phyloP scores from a whole-genome alignment of 75 land plant genomes.

The Adiantum capillusveneris region DNA sequence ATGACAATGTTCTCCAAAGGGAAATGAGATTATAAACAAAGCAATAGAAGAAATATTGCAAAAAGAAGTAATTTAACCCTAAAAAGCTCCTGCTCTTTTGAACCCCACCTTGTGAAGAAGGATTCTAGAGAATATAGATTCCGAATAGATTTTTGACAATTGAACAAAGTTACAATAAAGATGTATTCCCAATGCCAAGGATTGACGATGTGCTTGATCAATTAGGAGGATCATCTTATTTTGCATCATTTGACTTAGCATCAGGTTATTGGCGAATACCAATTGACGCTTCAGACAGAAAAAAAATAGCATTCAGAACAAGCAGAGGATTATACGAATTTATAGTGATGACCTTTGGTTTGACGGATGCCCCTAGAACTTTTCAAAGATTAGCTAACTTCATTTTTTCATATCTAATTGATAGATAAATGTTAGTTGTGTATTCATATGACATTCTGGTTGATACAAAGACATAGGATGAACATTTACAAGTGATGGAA shows the following conservation, averaged over 20 bases:
- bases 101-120: not conserved
- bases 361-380: not conserved
- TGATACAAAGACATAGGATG: not conserved
- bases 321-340: not conserved
- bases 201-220: no score
- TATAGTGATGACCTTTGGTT: not conserved
- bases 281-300: not conserved
- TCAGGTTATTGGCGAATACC: no score
- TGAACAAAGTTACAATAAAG: not conserved
- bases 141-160: not conserved
- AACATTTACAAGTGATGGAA: not conserved
- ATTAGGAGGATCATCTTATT: no score
- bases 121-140: not conserved
- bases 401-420: not conserved
- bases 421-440: not conserved
- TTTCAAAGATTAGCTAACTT: not conserved
- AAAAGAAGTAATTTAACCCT: not conserved
- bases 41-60: no score
- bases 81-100: not conserved
- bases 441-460: not conserved
- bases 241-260: no score
- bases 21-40: not conserved
- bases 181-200: not conserved
- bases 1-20: no score
- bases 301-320: not conserved